These are phyloP conservation scores for Penicillium sp. DNA, from an alignment of 2,329 filamentous ascomycete genomes.

Conservation along the genomic window DNA sequence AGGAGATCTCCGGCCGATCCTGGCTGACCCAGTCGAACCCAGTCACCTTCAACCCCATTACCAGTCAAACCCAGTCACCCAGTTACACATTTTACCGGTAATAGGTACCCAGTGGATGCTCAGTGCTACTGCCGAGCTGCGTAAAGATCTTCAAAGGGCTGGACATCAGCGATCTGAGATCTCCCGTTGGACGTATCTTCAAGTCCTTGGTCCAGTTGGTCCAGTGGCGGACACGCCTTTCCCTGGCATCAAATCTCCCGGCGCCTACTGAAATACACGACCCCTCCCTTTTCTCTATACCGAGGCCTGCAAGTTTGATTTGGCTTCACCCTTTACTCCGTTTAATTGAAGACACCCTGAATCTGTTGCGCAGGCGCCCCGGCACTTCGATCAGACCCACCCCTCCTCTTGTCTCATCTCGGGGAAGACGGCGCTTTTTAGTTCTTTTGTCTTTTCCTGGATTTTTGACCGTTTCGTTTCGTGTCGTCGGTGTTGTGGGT, in stretches of 20 bases:
- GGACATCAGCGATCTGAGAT: conserved; percentile 14
- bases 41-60: neutral
- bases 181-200: neutral
- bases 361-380: conserved; percentile 28
- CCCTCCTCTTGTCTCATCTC: conserved; percentile 21
- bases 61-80: neutral
- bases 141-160: conserved; percentile 19
- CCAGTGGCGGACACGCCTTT: neutral
- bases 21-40: neutral
- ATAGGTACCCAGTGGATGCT: conserved; percentile 16
- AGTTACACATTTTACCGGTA: conserved; percentile 1
- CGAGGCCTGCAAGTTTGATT: conserved; percentile 8
- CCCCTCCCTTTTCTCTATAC: neutral
- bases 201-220: neutral
- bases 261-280: neutral
- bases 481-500: conserved; percentile 5
- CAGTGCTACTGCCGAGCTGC: conserved; percentile 15
- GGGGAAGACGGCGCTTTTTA: conserved; percentile 11
- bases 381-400: conserved; percentile 31
- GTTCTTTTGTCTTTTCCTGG: conserved; percentile 9
- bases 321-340: conserved; percentile 21
- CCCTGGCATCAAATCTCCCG: neutral
- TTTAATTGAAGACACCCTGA: conserved; percentile 25
- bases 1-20: conserved; percentile 19
- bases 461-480: conserved; percentile 2